phyloP scores from a whole-genome alignment of 2,329 filamentous ascomycete genomes.

The Penicillium verrucosum region DNA sequence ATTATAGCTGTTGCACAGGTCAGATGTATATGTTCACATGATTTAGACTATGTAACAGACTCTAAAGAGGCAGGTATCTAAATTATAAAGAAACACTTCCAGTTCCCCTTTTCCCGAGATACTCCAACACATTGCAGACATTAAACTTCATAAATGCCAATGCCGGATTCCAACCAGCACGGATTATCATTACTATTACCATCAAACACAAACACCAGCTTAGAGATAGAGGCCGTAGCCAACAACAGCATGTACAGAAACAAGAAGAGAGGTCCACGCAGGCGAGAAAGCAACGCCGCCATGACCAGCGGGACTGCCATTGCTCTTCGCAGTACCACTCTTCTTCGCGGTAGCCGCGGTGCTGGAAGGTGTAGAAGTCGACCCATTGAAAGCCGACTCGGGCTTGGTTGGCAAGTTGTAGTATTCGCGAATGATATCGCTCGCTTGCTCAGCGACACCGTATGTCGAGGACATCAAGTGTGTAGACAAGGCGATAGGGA shows the following conservation, averaged over 20 bases:
- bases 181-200: neutral
- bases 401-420: neutral
- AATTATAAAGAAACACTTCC: neutral
- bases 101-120: neutral
- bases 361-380: neutral
- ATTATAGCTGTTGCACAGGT: neutral
- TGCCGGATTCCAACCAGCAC: too few species aligned
- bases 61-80: neutral
- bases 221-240: neutral
- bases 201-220: neutral
- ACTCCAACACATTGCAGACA: neutral
- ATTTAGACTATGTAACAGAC: neutral
- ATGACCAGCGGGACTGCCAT: neutral
- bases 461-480: slow-evolving; percentile 38
- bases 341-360: neutral
- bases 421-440: slow-evolving; percentile 2
- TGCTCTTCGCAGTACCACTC: neutral
- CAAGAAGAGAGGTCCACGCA: neutral
- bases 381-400: neutral
- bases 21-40: neutral
- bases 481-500: slow-evolving; percentile 30
- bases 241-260: neutral
- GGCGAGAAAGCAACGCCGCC: neutral
- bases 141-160: neutral
- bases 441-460: slow-evolving; percentile 29